A percentile compares a stretch with the other conserved stretches of the same genome.
These are phyloP conservation scores for Psilocybe tampanensis DNA, from an alignment of 768 basidiomycete genomes.

Conservation along the genomic window DNA sequence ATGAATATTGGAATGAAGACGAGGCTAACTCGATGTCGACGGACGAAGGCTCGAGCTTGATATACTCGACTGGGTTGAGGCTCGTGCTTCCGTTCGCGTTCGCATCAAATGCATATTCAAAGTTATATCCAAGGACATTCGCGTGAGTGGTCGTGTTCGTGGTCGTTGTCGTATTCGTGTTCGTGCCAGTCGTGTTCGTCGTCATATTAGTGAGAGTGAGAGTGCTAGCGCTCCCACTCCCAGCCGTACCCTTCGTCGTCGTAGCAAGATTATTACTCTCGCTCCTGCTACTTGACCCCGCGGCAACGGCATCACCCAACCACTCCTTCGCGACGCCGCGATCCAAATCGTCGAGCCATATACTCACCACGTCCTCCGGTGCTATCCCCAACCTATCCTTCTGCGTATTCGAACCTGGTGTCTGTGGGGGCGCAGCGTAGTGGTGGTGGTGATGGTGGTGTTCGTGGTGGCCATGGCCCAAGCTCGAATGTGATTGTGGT, in stretches of 20 bases:
- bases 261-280: no score
- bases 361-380: constrained; percentile 55
- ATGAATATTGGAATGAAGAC: no score
- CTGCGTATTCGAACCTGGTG: neutral
- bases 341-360: constrained; percentile 57
- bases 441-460: constrained; percentile 34
- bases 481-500: no score
- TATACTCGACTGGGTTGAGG: constrained; percentile 14
- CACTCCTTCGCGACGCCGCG: constrained; percentile 7
- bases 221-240: no score
- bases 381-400: constrained; percentile 14
- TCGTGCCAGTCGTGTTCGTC: neutral
- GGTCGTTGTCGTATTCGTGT: neutral
- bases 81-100: neutral
- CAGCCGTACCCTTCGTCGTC: neutral
- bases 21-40: constrained; percentile 13
- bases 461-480: constrained; percentile 3
- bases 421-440: constrained; percentile 30
- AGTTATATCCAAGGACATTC: no score
- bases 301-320: neutral
- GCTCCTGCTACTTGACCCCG: no score
- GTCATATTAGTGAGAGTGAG: no score
- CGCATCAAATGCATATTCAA: no score
- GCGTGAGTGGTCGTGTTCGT: neutral
- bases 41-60: constrained; percentile 35